Evolutionary conservation across 2,329 filamentous ascomycete genomes (phyloP), one percentile per base, ranked within the genome.

Genomic region (Torrubiella hemipterigena): DNA sequence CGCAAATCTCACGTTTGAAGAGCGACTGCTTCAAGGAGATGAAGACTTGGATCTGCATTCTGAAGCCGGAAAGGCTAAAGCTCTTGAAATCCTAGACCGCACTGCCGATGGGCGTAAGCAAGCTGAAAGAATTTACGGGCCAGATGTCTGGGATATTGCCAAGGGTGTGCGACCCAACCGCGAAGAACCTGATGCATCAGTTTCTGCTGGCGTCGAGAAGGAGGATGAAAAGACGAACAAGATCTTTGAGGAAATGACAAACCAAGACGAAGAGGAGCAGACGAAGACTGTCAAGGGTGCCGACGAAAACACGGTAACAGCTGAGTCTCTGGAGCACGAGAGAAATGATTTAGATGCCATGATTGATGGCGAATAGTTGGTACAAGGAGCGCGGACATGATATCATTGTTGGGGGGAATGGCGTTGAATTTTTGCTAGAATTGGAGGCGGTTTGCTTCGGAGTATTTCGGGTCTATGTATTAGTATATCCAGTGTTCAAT

Each of bases 211-310:
- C 37, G 41, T 30, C 14, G 34, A 16, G 33, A 47, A 49, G 38
- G 55, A 50, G 33, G 56, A 59, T 16, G 58, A 56, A 26, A 65
- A 63, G 17, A 65, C 67, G 4, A 64, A 69, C 34, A 63, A 62
- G 40, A 70, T 73, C 64, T 71, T 72, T 44, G 56, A 63, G 27
- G 67, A 71, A 26, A 58, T 73, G 40, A 69, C 66, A 4, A 68
- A 71, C 35, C 58, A 65, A 34, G 63, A 68, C 12, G 65, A 69
- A 16, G 65, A 68, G 5, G 61, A 64, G 11, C 51, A 54, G 32
- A 49, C 34, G 8, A 63, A 61, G 42, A 9, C 26, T 10, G 53
- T 52, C 38, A 55, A 54, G 30, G 51, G 54, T 22, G 30, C 27
- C 3, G 36, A 38, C 19, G 32, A 36, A n/a, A 49, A 55, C 18